phyloP scores from a whole-genome alignment of 345 rosid genomes.

The Corchorus olitorius region DNA sequence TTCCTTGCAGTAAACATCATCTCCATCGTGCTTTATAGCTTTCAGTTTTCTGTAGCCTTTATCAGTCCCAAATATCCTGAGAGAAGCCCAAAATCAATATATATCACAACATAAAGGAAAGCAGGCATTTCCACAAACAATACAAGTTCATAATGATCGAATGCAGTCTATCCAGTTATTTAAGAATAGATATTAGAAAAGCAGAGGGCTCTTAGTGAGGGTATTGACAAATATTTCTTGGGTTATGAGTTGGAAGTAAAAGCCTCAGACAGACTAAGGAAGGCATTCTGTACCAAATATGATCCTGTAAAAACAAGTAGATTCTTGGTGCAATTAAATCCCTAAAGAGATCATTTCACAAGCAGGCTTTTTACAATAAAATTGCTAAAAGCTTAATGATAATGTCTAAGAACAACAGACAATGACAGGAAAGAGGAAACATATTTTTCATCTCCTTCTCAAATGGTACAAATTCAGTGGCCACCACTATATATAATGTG shows the following conservation, averaged over 20 bases:
- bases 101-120: constrained; percentile 3
- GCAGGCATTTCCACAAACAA: not conserved
- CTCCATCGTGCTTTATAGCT: constrained; percentile 54
- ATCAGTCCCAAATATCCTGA: constrained; percentile 95
- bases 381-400: not conserved
- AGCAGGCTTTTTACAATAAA: not conserved
- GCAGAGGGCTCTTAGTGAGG: not conserved
- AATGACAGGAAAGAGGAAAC: not conserved
- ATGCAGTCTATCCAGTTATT: not conserved
- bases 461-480: not conserved
- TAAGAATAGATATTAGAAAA: not conserved
- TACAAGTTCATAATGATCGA: not conserved
- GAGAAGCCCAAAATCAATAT: constrained; percentile 12
- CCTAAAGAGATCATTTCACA: not conserved
- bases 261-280: not conserved
- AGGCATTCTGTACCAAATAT: not conserved
- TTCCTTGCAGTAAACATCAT: constrained; percentile 41
- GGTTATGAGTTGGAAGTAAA: not conserved
- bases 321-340: not conserved
- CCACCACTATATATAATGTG: constrained; percentile 3
- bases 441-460: not conserved
- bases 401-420: constrained; percentile 1
- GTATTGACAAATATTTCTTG: not conserved
- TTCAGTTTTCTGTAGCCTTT: constrained; percentile 89
- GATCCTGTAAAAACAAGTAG: not conserved